Evolutionary conservation across 2,329 filamentous ascomycete genomes (phyloP), one percentile per base, ranked within the genome.

Genomic region (Chaetomium strumarium): DNA sequence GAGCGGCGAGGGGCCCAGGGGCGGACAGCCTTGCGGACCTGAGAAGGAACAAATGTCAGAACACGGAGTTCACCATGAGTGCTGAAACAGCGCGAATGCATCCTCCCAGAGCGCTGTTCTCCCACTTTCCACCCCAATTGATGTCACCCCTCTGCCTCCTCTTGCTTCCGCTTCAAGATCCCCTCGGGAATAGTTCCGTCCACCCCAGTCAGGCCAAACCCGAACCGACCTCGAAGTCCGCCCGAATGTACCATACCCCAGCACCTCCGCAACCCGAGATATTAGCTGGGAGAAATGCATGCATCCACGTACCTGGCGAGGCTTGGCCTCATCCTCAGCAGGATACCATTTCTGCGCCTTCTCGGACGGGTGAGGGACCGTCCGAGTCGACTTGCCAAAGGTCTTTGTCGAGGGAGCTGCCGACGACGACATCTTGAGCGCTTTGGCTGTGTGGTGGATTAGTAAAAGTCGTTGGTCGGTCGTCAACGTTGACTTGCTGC

Each of bases 321-420:
- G 83, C 77, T 86, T 79, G 73, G 82, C 73, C 72, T 92, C 88
- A 77, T 96, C 92, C 76, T 95, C 88, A 72, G 90, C 88, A 75
- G 90, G 89, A 81, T 99, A 99, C 90, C 92, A 99, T 82, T 96
- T 97, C 83, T 88, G 85, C 70, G 92, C 92, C 88, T 95, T 95
- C 77, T 96, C 84, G 72, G 81, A 80, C 76, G 81, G 75, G 76
- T 88, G 84, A 75, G 88, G 90, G 75, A 96, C 86, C 76, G 86
- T 83, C 80, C 92, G 86, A 80, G 89, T 88, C 78, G 89, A 89
- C 84, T 93, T 93, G 80, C 90, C 90, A 83, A 96, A 96, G 83
- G 88, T 92, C 89, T 96, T 95, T 71, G 85, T 88, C 78, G 82
- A 79, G 69, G 76, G 76, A 68, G 74, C 79, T 37, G 34, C 34